phyloP scores from a whole-genome alignment of 2,329 filamentous ascomycete species.

The Fusarium sp. region DNA sequence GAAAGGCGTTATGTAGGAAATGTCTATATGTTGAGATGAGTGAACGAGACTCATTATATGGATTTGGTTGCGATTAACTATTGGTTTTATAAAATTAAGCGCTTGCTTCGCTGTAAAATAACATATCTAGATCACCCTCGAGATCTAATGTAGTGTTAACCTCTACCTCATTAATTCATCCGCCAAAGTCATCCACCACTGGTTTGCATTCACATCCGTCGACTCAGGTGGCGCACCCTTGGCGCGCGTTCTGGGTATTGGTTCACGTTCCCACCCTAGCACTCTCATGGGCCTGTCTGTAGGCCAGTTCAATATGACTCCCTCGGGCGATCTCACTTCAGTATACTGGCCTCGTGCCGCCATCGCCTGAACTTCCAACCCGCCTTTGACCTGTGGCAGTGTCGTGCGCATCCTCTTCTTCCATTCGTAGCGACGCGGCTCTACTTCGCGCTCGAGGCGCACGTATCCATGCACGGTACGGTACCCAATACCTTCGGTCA shows the following conservation, averaged over 20 bases:
- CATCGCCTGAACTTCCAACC: constrained; percentile 16
- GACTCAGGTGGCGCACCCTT: constrained; percentile 40
- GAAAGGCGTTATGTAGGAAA: constrained; percentile 1
- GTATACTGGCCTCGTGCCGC: constrained; percentile 26
- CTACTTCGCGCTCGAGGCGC: constrained; percentile 40
- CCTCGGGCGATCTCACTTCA: constrained; percentile 19
- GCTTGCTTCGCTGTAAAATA: background rate
- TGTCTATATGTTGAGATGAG: background rate
- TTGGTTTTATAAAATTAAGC: background rate
- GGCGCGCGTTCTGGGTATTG: constrained; percentile 31
- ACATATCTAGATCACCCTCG: constrained; percentile 3
- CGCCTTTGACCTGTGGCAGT: constrained; percentile 43
- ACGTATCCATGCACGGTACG: constrained; percentile 50
- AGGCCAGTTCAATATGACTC: constrained; percentile 39
- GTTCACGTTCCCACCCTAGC: constrained; percentile 42
- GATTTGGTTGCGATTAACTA: background rate
- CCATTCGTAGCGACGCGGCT: constrained; percentile 41
- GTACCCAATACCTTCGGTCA: constrained; percentile 47
- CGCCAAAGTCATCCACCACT: constrained; percentile 48
- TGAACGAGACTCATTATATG: background rate
- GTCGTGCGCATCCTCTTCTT: constrained; percentile 37
- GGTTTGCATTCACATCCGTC: constrained; percentile 16
- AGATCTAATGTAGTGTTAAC: background rate
- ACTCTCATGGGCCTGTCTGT: constrained; percentile 36
- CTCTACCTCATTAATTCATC: constrained; percentile 48